These are phyloP conservation scores for Porcisia hertigi DNA, from an alignment of 208 protist genomes.

Conservation along the genomic window DNA sequence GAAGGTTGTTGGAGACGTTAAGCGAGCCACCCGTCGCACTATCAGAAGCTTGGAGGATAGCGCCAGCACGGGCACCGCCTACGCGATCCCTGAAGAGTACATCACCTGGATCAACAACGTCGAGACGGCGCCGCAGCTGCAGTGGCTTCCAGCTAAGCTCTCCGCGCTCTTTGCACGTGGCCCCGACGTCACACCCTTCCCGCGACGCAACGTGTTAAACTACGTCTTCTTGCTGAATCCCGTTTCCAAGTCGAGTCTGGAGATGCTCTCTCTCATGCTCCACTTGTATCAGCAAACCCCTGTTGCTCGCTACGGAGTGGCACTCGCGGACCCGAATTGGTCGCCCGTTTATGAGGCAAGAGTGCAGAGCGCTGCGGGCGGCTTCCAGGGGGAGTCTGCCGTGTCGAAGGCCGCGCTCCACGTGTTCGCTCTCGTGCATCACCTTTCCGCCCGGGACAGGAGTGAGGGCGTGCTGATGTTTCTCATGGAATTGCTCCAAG, in stretches of 20 bases:
- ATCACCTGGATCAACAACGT: slow-evolving; percentile 42
- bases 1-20: slow-evolving; percentile 15
- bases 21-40: slow-evolving; percentile 5
- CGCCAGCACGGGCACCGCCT: neutral
- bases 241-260: slow-evolving; percentile 11
- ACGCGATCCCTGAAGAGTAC: slow-evolving; percentile 19
- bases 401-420: slow-evolving; percentile 21
- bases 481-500: slow-evolving; percentile 19
- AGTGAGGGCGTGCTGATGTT: slow-evolving; percentile 11
- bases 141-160: slow-evolving; percentile 18
- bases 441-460: slow-evolving; percentile 7
- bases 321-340: slow-evolving; percentile 25
- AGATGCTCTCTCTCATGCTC: slow-evolving; percentile 9
- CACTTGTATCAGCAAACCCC: slow-evolving; percentile 2
- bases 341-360: slow-evolving; percentile 13
- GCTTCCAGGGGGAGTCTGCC: neutral
- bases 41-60: neutral
- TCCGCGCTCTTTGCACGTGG: slow-evolving; percentile 5
- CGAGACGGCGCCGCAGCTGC: slow-evolving; percentile 28
- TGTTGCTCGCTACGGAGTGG: slow-evolving; percentile 26
- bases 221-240: slow-evolving; percentile 28
- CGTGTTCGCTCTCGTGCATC: slow-evolving; percentile 19
- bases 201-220: slow-evolving; percentile 28
- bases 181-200: slow-evolving; percentile 13
- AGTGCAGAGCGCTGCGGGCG: neutral